A percentile compares a stretch with the other conserved stretches of the same genome.
Conservation (phyloP, 768 basidiomycete species). For the Nidularia pulvinata region DNA sequence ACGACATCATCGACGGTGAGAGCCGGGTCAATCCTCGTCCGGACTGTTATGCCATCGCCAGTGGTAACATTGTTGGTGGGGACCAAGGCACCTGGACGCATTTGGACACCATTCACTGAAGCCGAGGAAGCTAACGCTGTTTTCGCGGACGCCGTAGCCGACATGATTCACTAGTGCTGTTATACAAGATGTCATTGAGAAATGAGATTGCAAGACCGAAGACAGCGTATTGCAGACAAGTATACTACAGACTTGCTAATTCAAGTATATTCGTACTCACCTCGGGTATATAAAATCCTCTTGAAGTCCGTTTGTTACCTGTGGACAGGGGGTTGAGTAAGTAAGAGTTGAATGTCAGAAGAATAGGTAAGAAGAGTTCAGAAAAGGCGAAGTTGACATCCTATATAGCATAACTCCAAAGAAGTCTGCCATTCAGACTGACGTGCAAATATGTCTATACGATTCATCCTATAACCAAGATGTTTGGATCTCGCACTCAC, state of each 20-base stretch:
- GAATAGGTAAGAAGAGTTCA: slow-evolving; percentile 25
- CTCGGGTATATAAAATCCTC: neutral
- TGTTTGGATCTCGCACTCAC: slow-evolving; percentile 2
- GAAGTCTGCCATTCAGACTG: slow-evolving; percentile 44
- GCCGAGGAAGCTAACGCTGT: slow-evolving; percentile 24
- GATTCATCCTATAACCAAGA: slow-evolving; percentile 38
- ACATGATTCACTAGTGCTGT: slow-evolving; percentile 17
- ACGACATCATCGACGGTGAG: slow-evolving; percentile 85
- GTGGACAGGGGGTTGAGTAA: neutral
- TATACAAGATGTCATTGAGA: neutral
- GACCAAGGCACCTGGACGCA: slow-evolving; percentile 49
- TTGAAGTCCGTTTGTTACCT: neutral
- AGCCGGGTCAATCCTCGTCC: slow-evolving; percentile 84
- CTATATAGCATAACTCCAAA: slow-evolving; percentile 21
- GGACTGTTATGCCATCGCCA: slow-evolving; percentile 70
- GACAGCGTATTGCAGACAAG: neutral
- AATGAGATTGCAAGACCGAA: neutral
- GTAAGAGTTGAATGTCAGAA: neutral
- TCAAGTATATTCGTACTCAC: neutral
- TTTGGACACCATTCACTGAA: slow-evolving; percentile 31
- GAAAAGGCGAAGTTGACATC: slow-evolving; percentile 42
- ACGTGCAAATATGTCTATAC: slow-evolving; percentile 57
- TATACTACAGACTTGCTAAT: neutral
- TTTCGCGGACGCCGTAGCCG: slow-evolving; percentile 22
- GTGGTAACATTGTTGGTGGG: slow-evolving; percentile 88